Percentiles rank a stretch among this genome's conserved stretches.
phyloP scores from a whole-genome alignment of 1,284 basidiomycete genomes.

The Cutaneotrichosporon mucoides region DNA sequence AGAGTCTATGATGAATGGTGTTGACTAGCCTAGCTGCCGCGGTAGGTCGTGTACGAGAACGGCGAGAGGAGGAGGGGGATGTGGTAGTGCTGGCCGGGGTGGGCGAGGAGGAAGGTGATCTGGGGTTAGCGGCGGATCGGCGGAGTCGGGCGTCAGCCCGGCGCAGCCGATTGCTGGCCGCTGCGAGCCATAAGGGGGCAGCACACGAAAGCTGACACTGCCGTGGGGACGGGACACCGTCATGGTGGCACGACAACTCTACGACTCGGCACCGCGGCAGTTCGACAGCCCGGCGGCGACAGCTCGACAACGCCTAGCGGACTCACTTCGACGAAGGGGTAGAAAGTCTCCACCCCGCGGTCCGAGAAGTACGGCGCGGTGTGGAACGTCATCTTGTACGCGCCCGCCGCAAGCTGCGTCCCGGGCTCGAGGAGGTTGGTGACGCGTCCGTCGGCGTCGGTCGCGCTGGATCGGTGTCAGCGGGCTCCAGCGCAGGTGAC shows the following conservation, averaged over 20 bases:
- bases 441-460: slow-evolving; percentile 77
- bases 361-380: slow-evolving; percentile 75
- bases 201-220: too few species aligned
- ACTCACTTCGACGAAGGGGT: slow-evolving; percentile 58
- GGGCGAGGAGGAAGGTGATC: slow-evolving; percentile 68
- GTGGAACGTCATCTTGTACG: slow-evolving; percentile 80
- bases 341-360: slow-evolving; percentile 65
- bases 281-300: too few species aligned
- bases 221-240: too few species aligned
- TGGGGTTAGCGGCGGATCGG: slow-evolving; percentile 37
- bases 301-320: too few species aligned
- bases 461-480: slow-evolving; percentile 53
- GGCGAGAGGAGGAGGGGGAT: slow-evolving; percentile 87
- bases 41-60: slow-evolving; percentile 86
- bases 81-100: slow-evolving; percentile 74
- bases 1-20: neutral
- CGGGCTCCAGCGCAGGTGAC: too few species aligned
- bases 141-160: too few species aligned
- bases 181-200: too few species aligned
- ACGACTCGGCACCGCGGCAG: too few species aligned
- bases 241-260: too few species aligned
- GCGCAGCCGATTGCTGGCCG: too few species aligned
- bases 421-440: slow-evolving; percentile 62
- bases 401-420: slow-evolving; percentile 56
- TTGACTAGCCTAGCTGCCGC: slow-evolving; percentile 61